Conservation (phyloP, 2,329 filamentous ascomycete genomes). For the Lecanicillium sp. region DNA sequence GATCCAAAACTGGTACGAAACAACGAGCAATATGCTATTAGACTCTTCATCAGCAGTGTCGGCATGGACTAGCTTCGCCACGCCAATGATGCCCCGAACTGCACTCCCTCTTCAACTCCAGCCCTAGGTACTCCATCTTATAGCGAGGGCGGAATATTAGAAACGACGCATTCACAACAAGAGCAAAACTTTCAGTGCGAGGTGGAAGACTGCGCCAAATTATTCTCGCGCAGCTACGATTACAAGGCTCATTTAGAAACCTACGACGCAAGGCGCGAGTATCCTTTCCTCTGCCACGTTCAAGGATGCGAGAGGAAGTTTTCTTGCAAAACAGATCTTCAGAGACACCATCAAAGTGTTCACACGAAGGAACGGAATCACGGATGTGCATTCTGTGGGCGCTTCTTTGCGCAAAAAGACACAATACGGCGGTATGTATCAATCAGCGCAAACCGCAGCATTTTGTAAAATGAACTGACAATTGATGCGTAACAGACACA, state of each 20-base stretch:
- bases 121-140: no score
- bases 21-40: no score
- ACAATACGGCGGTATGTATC: slow-evolving; percentile 65
- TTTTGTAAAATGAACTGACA: background rate
- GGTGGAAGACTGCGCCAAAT: slow-evolving; percentile 64
- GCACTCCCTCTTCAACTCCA: no score
- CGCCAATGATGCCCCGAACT: no score
- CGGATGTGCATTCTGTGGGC: slow-evolving; percentile 63
- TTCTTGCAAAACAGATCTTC: slow-evolving; percentile 75
- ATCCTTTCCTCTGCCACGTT: slow-evolving; percentile 62
- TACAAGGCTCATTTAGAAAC: slow-evolving; percentile 81
- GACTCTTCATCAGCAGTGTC: no score
- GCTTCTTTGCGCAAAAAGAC: slow-evolving; percentile 72
- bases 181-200: slow-evolving; percentile 65
- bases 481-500: slow-evolving; percentile 49
- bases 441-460: background rate
- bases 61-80: no score
- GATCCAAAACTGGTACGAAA: no score
- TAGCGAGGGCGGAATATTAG: no score
- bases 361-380: slow-evolving; percentile 68
- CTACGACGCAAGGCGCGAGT: slow-evolving; percentile 67
- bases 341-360: slow-evolving; percentile 57
- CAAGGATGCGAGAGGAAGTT: slow-evolving; percentile 67
- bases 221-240: slow-evolving; percentile 81
- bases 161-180: slow-evolving; percentile 23